A percentile compares a stretch with the other conserved stretches of the same genome.
phyloP scores from a whole-genome alignment of 305 asterid genomes.

The Petunia hybrid region DNA sequence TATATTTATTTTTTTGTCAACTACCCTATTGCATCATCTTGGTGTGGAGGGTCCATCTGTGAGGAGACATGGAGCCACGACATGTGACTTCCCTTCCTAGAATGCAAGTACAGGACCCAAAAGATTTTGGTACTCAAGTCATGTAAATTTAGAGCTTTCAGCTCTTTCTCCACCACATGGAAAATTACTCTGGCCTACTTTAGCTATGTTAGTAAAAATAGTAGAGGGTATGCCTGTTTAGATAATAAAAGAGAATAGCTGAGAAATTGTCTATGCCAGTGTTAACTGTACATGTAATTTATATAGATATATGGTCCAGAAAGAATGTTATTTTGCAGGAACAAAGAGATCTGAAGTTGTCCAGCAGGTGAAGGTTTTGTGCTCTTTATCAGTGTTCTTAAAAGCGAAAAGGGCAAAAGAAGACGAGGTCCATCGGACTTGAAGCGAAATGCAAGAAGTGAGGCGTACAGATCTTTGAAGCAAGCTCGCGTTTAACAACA shows the following conservation, averaged over 20 bases:
- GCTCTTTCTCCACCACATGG: not conserved
- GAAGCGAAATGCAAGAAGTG: too few species aligned
- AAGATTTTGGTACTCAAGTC: too few species aligned
- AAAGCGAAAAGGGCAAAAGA: too few species aligned
- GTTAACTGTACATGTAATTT: not conserved
- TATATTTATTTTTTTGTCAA: too few species aligned
- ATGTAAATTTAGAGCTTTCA: not conserved
- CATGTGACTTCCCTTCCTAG: too few species aligned
- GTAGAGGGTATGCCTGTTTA: not conserved
- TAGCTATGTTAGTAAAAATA: not conserved
- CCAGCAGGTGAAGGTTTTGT: not conserved
- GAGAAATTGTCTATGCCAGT: not conserved
- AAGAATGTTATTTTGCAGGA: not conserved
- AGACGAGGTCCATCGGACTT: too few species aligned
- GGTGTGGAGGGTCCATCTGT: too few species aligned
- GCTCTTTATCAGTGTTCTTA: not conserved
- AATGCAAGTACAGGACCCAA: too few species aligned
- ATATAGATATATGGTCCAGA: not conserved
- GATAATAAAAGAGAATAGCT: not conserved
- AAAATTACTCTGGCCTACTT: not conserved
- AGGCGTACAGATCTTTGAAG: too few species aligned
- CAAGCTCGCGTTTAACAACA: too few species aligned
- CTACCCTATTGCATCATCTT: too few species aligned
- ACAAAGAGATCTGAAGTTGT: not conserved
- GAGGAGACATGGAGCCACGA: too few species aligned